A percentile compares a stretch with the other conserved stretches of the same genome.
Evolutionary conservation across 2,329 filamentous ascomycete genomes (phyloP).

Genomic region (Stemphylium vesicarium): DNA sequence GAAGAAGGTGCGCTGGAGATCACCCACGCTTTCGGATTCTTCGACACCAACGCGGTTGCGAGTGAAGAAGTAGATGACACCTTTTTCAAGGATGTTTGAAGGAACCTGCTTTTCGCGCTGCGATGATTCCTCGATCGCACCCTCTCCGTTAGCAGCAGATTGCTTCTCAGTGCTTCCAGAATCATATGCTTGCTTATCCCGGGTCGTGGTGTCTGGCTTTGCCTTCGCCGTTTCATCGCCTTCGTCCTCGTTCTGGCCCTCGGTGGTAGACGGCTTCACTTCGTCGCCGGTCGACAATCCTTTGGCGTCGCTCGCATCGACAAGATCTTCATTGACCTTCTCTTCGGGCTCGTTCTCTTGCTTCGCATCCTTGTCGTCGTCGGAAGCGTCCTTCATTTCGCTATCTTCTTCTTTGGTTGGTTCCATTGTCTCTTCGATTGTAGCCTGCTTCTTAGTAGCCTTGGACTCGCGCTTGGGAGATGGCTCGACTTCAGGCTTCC

Average conservation of each 20-base stretch:
- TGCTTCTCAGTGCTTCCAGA: constrained; percentile 24
- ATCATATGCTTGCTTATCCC: constrained; percentile 1
- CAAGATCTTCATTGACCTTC: constrained; percentile 2
- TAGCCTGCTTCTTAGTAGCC: constrained; percentile 56
- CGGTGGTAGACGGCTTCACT: constrained; percentile 11
- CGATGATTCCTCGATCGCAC: constrained; percentile 57
- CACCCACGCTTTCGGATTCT: constrained; percentile 70
- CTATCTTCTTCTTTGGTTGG: constrained; percentile 44
- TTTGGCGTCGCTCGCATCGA: constrained; percentile 18
- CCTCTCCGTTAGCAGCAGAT: constrained; percentile 31
- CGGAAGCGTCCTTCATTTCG: constrained; percentile 34
- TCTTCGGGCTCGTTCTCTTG: constrained; percentile 20
- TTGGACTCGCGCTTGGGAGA: constrained; percentile 55
- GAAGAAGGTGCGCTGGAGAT: constrained; percentile 80
- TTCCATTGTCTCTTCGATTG: constrained; percentile 59
- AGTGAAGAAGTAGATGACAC: constrained; percentile 90
- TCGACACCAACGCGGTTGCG: constrained; percentile 77
- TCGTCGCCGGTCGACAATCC: constrained; percentile 30
- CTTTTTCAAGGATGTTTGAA: constrained; percentile 79
- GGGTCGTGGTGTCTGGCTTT: constrained; percentile 9
- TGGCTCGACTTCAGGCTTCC: constrained; percentile 46
- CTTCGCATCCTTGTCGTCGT: constrained; percentile 5
- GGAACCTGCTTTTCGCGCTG: constrained; percentile 60
- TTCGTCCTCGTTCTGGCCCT: constrained; percentile 12
- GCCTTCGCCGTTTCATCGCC: constrained; percentile 8